Percentiles rank a stretch among this genome's conserved stretches.
phyloP scores from a whole-genome alignment of 2,329 filamentous ascomycete species.

The Xylaria digitata region DNA sequence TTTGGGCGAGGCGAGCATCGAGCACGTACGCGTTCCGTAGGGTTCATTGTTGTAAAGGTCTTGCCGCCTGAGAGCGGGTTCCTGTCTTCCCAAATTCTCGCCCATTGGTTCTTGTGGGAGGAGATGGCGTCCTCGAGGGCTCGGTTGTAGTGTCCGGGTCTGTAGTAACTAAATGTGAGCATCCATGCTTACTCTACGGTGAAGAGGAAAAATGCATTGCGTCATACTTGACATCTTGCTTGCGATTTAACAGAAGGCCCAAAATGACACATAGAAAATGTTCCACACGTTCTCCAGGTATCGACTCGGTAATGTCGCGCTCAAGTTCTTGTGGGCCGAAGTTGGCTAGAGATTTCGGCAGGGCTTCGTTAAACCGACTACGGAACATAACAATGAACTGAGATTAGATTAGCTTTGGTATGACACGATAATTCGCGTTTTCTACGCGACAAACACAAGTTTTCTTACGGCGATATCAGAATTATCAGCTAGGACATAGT shows the following conservation, averaged over 20 bases:
- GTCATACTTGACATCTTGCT: constrained; percentile 97
- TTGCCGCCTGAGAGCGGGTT: constrained; percentile 85
- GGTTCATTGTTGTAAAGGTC: constrained; percentile 84
- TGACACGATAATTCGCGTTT: constrained; percentile 67
- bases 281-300: constrained; percentile 87
- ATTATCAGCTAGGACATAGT: constrained; percentile 90
- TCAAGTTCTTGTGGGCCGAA: constrained; percentile 97
- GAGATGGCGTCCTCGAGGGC: constrained; percentile 93
- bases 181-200: constrained; percentile 9
- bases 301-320: constrained; percentile 79
- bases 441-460: constrained; percentile 55
- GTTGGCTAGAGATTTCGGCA: constrained; percentile 86
- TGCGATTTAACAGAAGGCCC: constrained; percentile 90
- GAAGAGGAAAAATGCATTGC: constrained; percentile 39
- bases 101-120: constrained; percentile 89
- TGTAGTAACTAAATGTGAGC: constrained; percentile 55
- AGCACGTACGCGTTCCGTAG: constrained; percentile 78
- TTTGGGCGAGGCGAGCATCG: background rate
- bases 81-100: constrained; percentile 80
- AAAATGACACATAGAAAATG: constrained; percentile 89
- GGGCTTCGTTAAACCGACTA: constrained; percentile 88
- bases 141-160: constrained; percentile 90
- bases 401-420: constrained; percentile 49
- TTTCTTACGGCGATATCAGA: constrained; percentile 87
- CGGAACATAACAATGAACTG: constrained; percentile 99